phyloP scores from a whole-genome alignment of 768 basidiomycete species.

The Panaeolus cyanescens region DNA sequence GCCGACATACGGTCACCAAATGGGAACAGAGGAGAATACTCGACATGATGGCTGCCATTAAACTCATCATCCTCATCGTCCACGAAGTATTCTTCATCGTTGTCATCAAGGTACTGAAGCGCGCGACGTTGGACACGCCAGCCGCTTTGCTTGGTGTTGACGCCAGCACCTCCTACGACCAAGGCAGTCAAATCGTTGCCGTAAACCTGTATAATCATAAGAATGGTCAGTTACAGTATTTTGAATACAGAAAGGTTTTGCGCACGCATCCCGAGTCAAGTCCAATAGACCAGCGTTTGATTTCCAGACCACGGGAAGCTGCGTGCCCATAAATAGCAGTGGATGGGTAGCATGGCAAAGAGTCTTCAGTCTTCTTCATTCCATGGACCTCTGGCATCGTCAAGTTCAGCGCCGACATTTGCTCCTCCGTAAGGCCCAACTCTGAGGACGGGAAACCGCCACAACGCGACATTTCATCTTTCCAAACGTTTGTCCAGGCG shows the following conservation, averaged over 20 bases:
- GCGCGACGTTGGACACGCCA: background rate
- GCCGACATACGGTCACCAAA: background rate
- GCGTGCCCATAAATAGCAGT: slow-evolving; percentile 87
- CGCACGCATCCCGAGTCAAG: slow-evolving; percentile 87
- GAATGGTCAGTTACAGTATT: background rate
- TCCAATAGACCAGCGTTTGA: slow-evolving; percentile 83
- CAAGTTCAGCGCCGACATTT: background rate
- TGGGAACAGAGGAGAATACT: background rate
- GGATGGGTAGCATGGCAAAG: slow-evolving; percentile 66
- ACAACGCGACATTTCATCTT: slow-evolving; percentile 60
- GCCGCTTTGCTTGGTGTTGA: background rate
- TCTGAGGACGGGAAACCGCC: slow-evolving; percentile 38
- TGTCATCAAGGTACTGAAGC: background rate
- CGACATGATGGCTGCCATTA: background rate
- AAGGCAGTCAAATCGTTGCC: slow-evolving; percentile 65
- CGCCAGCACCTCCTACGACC: slow-evolving; percentile 43
- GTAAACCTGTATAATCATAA: slow-evolving; percentile 44
- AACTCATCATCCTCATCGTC: background rate
- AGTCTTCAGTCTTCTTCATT: slow-evolving; percentile 20
- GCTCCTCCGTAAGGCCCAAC: slow-evolving; percentile 5
- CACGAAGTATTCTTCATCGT: background rate
- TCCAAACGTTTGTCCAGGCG: slow-evolving; percentile 82
- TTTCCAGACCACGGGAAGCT: slow-evolving; percentile 76
- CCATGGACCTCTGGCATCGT: slow-evolving; percentile 5
- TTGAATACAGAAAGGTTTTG: slow-evolving; percentile 9